Evolutionary conservation across 805 yeast genomes (phyloP), one percentile per base, ranked within the genome.

Genomic region (Sugiyamaella lignohabitans): DNA sequence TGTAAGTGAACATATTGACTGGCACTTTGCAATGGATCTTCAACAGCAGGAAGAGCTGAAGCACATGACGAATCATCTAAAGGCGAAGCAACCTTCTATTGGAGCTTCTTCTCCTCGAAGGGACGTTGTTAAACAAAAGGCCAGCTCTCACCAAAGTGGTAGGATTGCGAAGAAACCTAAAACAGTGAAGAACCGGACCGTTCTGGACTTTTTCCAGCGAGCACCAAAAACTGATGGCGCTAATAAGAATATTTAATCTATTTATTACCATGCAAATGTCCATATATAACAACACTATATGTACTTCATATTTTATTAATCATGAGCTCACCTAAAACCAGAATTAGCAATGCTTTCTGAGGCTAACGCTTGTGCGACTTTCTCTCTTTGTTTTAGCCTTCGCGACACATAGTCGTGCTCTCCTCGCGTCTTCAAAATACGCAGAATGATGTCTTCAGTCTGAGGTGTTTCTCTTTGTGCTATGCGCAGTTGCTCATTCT

Each of bases 351-450:
- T 27, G 14, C 32, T 27, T 27, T 27, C 32, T 27, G 32, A 27
- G 8, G 32, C 32, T 27, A 27, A 27, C 14, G 32, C 32, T 27
- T 27, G 32, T 16, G 80, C 78, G 45, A 78, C 66, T 21, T 74
- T 65, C 46, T 80, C 86, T 44, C 91, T 69, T 57, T 79, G 82
- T 20, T 75, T 77, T 34, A 86, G 59, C 41, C 87, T 69, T 50
- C 70, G 68, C 6, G 75, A 70, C 2, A 86, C 87, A 59, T 71
- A 82, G 1, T 71, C 71, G 36, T 69, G 66, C 43, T 82, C 82
- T 19, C 79, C 85, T 49, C 80, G 77, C 34, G 88, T 71, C 21
- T 88, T 65, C 45, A 91, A 61, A 14, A 87, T 71, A 42, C 97
- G 72, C 50, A 91, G 64, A 4, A 89, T 71, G 10, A 87, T 73